phyloP scores from a whole-genome alignment of 1,284 basidiomycete genomes.

The Leccinum fuscescens region DNA sequence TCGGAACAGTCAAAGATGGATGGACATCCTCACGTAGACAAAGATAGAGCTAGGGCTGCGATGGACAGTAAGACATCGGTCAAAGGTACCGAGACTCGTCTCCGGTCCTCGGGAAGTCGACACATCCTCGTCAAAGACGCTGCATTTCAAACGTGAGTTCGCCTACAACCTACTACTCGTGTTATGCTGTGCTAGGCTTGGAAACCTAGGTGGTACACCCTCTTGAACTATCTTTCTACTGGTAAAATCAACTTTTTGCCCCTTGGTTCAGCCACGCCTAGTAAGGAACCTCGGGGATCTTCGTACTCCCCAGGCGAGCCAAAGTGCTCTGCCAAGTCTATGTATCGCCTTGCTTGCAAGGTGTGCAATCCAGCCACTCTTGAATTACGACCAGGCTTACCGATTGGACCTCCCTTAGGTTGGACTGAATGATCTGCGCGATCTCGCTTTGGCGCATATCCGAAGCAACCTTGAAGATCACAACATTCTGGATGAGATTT shows the following conservation, averaged over 20 bases:
- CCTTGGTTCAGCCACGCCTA: neutral
- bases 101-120: neutral
- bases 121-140: neutral
- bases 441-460: neutral
- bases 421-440: neutral
- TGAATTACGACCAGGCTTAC: neutral
- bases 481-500: neutral
- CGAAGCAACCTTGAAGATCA: neutral
- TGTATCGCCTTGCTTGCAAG: neutral
- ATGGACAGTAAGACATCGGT: neutral
- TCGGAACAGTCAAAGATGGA: constrained; percentile 11
- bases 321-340: neutral
- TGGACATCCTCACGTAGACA: neutral
- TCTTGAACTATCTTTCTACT: neutral
- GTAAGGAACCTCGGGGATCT: neutral
- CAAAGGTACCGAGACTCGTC: neutral
- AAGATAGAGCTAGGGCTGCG: neutral
- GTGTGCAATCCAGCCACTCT: neutral
- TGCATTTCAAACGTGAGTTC: neutral
- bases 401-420: neutral
- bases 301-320: neutral
- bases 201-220: neutral
- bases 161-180: neutral
- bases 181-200: neutral
- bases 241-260: neutral